Evolutionary conservation across 2,329 filamentous ascomycete genomes (phyloP), one percentile per base, ranked within the genome.

Genomic region (Teratosphaeria nubilosa): DNA sequence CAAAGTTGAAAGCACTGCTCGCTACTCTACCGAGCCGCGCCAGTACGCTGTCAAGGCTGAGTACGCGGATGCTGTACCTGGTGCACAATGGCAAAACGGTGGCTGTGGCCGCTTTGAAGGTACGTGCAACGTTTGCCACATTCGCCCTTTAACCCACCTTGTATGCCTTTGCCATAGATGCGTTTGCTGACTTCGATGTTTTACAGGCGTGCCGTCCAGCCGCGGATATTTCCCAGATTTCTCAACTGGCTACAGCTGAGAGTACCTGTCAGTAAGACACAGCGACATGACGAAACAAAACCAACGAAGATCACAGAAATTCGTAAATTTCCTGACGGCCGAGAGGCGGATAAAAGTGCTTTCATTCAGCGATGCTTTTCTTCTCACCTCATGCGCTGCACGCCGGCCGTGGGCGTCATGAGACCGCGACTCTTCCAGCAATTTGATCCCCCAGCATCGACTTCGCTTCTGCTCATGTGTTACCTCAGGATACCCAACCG

Each of bases 211-310:
- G 62, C 75, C 77, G 52, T 72, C 71, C 14, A 78, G 76, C 61
- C 75, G 75, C 24, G 77, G 77, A 30, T 77, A 75, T 62, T 78
- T 76, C 59, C 76, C 75, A 14, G 74, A 77, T 54, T 66, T 78
- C 27, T 71, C 73, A 48, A 30, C 54, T 30, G 48, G 48, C 37
- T 59, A 53, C 54, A 56, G 54, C 24, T 59, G 52, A 56, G 24
- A 27, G 5, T 27, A 4, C 27, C 27, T 27, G 5, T 5, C 13
- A 16, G 24, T 27, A 48, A 22, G 16, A n/a, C 41, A 48, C 5
- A 7, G 41, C n/a, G 41, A 22, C 16, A 20, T 48, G 41, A 48
- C 41, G 16, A 48, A 11, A 22, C 41, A 20, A 7, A 37, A 4
- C 10, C 16, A 22, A 22, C 16, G n/a, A 48, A 48, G 41, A 48